These are phyloP conservation scores for Hyaloperonospora brassicae DNA, from an alignment of 352 stramenopile genomes.

Conservation along the genomic window DNA sequence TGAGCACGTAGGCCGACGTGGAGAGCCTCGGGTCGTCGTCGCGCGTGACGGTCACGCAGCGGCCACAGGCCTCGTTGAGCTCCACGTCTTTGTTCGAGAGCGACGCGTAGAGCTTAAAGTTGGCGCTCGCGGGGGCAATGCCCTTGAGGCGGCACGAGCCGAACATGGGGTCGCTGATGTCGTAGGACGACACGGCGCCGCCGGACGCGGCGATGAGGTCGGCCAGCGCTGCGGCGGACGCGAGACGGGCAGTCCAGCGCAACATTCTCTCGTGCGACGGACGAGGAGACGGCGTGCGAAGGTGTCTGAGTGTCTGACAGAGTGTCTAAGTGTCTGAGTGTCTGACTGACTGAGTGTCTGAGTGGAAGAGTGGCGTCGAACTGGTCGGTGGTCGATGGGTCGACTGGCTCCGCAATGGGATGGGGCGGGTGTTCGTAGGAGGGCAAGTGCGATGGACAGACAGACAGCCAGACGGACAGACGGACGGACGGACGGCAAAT, in stretches of 20 bases:
- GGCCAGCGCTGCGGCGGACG: constrained; percentile 3
- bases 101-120: constrained; percentile 76
- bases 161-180: constrained; percentile 49
- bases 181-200: constrained; percentile 37
- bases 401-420: no score
- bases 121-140: constrained; percentile 44
- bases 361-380: no score
- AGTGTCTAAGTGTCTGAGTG: no score
- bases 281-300: no score
- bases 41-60: constrained; percentile 64
- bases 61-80: constrained; percentile 55
- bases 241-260: background rate
- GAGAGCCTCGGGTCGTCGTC: constrained; percentile 35
- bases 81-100: constrained; percentile 47
- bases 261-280: no score
- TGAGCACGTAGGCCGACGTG: constrained; percentile 62
- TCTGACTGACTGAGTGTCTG: no score
- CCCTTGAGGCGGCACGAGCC: constrained; percentile 68
- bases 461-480: no score
- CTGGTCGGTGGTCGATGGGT: no score
- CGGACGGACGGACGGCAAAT: no score
- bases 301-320: no score
- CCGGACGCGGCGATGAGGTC: constrained; percentile 17
- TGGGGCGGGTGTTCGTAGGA: no score
- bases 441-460: no score